Percentiles rank a stretch among this genome's conserved stretches.
Conservation (phyloP, 1,139 yeast genomes). For the Arxiozyma slooffiae region DNA sequence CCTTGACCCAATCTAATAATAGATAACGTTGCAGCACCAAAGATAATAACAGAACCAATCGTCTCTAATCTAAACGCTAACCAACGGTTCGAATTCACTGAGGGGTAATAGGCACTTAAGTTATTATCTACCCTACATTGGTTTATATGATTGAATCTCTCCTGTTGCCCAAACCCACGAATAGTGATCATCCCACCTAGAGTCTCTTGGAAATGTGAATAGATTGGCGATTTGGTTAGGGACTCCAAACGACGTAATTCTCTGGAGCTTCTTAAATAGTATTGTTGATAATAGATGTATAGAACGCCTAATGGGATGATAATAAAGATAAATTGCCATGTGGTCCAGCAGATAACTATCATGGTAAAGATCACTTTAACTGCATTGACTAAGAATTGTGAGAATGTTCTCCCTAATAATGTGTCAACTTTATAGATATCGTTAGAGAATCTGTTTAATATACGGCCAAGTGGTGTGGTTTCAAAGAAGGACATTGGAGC, state of each 20-base stretch:
- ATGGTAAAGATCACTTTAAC: constrained; percentile 73
- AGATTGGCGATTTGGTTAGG: constrained; percentile 85
- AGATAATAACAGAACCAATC: constrained; percentile 77
- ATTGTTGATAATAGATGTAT: constrained; percentile 78
- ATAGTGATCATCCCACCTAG: constrained; percentile 82
- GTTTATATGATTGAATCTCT: constrained; percentile 64
- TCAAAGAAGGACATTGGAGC: constrained; percentile 98
- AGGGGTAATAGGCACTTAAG: constrained; percentile 85
- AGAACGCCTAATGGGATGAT: constrained; percentile 61
- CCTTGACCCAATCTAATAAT: constrained; percentile 62
- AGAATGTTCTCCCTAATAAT: constrained; percentile 70
- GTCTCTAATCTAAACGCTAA: constrained; percentile 87
- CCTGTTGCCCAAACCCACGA: constrained; percentile 74
- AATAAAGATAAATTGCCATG: constrained; percentile 75
- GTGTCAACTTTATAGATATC: constrained; percentile 92
- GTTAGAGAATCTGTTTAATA: constrained; percentile 85
- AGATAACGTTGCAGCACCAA: constrained; percentile 76
- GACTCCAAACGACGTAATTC: constrained; percentile 93
- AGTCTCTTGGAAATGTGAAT: constrained; percentile 94
- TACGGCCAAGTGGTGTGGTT: constrained; percentile 92
- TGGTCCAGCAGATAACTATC: constrained; percentile 71
- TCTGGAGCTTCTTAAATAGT: constrained; percentile 81
- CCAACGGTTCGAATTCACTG: constrained; percentile 95
- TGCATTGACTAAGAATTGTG: constrained; percentile 67
- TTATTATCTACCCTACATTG: constrained; percentile 73